These are phyloP conservation scores for Calonectria honghensis DNA, from an alignment of 2,329 filamentous ascomycete genomes.

Conservation along the genomic window DNA sequence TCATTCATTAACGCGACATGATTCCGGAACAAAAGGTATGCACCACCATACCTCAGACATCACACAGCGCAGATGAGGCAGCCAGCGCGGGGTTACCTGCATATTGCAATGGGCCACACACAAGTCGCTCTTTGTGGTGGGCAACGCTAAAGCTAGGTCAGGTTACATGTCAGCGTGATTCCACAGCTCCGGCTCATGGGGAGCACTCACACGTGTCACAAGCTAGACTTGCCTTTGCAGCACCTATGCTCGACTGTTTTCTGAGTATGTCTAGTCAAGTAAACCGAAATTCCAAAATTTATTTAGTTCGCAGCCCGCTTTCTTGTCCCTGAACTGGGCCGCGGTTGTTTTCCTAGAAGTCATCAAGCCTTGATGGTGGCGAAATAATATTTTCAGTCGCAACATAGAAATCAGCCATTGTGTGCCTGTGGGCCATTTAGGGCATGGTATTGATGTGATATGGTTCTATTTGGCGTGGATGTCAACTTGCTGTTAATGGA, in stretches of 20 bases:
- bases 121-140: too few relatives aligned
- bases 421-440: neutral
- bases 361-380: neutral
- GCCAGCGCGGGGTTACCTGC: neutral
- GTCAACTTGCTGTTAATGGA: neutral
- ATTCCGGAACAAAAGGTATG: neutral
- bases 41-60: conserved; percentile 2
- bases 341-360: neutral
- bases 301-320: neutral
- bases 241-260: neutral
- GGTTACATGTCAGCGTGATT: conserved; percentile 8
- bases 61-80: neutral
- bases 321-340: neutral
- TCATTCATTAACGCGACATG: neutral
- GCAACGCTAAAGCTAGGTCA: neutral
- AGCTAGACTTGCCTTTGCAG: neutral
- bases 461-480: neutral
- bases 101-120: neutral
- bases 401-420: neutral
- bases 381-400: neutral
- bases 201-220: neutral
- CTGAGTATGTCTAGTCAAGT: neutral
- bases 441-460: neutral
- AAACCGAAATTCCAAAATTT: neutral
- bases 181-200: neutral